Evolutionary conservation across 306 rosid species (phyloP).

Genomic region (Pyrus betulifolia): DNA sequence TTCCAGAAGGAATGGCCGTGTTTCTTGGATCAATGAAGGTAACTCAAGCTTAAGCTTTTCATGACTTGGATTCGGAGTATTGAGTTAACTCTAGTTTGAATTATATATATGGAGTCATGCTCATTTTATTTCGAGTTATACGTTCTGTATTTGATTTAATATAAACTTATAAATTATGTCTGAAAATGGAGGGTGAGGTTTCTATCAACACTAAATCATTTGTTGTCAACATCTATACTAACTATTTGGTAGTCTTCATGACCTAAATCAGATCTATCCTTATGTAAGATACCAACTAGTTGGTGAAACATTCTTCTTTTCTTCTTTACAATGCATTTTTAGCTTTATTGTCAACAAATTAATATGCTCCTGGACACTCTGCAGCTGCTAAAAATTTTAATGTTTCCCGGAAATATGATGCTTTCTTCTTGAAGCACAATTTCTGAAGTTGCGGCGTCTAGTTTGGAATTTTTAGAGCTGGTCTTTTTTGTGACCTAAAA

Average conservation of each 20-base stretch:
- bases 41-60: constrained; percentile 1
- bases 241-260: neutral
- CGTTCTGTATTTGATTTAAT: neutral
- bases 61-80: neutral
- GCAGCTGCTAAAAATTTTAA: neutral
- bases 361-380: neutral
- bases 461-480: neutral
- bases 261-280: neutral
- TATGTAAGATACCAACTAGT: too few species aligned
- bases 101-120: neutral
- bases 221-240: neutral
- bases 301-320: too few species aligned
- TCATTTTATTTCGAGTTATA: neutral
- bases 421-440: neutral
- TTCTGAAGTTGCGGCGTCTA: neutral
- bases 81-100: neutral
- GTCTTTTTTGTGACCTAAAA: neutral
- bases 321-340: neutral
- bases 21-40: constrained; percentile 98
- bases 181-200: neutral
- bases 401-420: neutral
- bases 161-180: neutral
- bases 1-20: constrained; percentile 99
- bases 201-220: neutral
- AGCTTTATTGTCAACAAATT: neutral